Conservation (phyloP, 306 rosid genomes). For the Prunus mira region DNA sequence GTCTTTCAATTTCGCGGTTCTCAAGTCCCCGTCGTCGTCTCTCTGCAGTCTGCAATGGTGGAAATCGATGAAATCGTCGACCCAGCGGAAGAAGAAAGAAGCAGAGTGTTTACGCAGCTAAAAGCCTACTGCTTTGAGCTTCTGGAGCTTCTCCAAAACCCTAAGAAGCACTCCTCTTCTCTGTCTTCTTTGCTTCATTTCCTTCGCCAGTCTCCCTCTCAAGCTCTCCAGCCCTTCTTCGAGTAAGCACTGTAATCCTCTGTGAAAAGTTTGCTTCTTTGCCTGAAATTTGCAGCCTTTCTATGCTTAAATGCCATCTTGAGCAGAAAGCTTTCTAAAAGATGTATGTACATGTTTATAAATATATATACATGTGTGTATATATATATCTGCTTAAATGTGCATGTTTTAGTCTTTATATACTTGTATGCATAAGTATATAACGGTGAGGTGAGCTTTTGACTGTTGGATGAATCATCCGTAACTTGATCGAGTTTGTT, state of each 20-base stretch:
- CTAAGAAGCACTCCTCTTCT: constrained; percentile 49
- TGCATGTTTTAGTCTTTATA: no score
- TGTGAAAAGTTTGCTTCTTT: not conserved
- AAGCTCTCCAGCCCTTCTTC: constrained; percentile 66
- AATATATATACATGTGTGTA: not conserved
- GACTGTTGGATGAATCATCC: not conserved
- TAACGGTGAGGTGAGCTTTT: not conserved
- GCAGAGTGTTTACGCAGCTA: constrained; percentile 48
- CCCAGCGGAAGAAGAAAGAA: constrained; percentile 20
- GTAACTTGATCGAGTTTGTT: not conserved
- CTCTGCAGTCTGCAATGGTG: constrained; percentile 31
- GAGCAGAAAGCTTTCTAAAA: not conserved
- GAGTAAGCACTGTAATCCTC: constrained; percentile 43
- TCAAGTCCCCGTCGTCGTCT: not conserved
- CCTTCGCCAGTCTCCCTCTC: constrained; percentile 48
- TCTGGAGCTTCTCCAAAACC: constrained; percentile 63
- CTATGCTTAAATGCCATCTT: not conserved
- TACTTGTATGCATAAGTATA: not conserved
- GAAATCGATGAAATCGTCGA: constrained; percentile 22
- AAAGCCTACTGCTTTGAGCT: constrained; percentile 61
- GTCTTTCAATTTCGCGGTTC: constrained; percentile 4
- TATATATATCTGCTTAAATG: not conserved
- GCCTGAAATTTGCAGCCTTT: not conserved
- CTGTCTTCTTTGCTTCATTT: constrained; percentile 47
- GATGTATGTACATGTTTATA: not conserved